A percentile compares a stretch with the other conserved stretches of the same genome.
phyloP scores from a whole-genome alignment of 2,329 filamentous ascomycete species.

The Pseudogymnoascus sp. region DNA sequence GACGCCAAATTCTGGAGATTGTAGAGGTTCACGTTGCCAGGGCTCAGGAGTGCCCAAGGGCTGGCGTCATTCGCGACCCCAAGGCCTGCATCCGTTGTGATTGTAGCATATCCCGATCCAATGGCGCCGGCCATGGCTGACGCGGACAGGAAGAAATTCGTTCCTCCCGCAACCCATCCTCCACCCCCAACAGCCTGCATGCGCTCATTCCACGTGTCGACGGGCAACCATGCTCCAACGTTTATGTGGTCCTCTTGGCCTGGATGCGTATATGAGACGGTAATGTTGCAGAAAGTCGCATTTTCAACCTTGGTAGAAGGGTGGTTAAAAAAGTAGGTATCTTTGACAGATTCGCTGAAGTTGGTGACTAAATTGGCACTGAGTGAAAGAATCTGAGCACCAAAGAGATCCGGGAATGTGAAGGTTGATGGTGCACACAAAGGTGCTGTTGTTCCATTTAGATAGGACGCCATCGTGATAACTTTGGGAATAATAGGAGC shows the following conservation, averaged over 20 bases:
- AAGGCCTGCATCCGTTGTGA: conserved; percentile 26
- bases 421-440: not conserved
- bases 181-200: conserved; percentile 28
- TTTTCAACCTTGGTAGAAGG: not conserved
- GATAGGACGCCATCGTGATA: not conserved
- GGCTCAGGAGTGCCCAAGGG: conserved; percentile 13
- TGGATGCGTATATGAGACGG: conserved; percentile 24
- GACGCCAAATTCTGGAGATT: conserved; percentile 33
- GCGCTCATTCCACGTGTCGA: conserved; percentile 25
- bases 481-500: not conserved
- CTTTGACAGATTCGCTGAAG: not conserved
- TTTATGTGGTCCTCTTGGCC: conserved; percentile 20
- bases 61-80: conserved; percentile 12
- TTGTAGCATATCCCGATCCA: conserved; percentile 23
- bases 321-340: not conserved
- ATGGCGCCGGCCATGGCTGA: conserved; percentile 18
- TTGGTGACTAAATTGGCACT: not conserved
- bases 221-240: conserved; percentile 25
- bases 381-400: not conserved
- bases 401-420: not conserved
- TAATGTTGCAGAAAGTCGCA: conserved; percentile 25
- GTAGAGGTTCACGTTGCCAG: conserved; percentile 17
- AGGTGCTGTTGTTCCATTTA: not conserved
- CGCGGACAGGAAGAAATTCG: conserved; percentile 15
- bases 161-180: conserved; percentile 24